A percentile compares a stretch with the other conserved stretches of the same genome.
phyloP scores from a whole-genome alignment of 306 rosid genomes.

The Rosa multiflora region DNA sequence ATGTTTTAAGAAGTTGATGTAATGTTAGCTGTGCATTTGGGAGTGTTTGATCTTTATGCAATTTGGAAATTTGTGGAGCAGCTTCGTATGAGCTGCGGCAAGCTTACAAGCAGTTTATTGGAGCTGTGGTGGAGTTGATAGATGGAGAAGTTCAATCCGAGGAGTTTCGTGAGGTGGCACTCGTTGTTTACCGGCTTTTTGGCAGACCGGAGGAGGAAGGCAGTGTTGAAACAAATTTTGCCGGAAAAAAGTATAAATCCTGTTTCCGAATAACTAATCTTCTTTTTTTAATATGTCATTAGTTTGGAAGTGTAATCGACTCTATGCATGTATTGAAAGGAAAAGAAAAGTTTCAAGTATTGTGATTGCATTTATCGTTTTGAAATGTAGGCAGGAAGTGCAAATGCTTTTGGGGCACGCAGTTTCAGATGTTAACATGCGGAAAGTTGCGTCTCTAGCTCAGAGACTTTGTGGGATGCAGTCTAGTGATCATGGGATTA shows the following conservation, averaged over 20 bases:
- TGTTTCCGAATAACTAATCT: not conserved
- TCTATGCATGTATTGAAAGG: not conserved
- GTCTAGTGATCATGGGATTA: slow-evolving; percentile 42
- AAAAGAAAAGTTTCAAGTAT: slow-evolving; percentile 2
- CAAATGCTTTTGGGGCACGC: slow-evolving; percentile 61
- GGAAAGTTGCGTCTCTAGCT: slow-evolving; percentile 64
- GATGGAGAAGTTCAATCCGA: slow-evolving; percentile 85
- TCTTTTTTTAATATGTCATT: not conserved
- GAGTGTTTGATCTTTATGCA: not conserved
- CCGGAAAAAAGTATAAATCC: slow-evolving; percentile 49
- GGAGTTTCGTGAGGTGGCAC: slow-evolving; percentile 76
- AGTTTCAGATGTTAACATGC: slow-evolving; percentile 59
- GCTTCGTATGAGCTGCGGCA: slow-evolving; percentile 46
- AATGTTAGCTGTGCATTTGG: not conserved
- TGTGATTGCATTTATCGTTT: slow-evolving; percentile 19
- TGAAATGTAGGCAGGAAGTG: slow-evolving; percentile 65
- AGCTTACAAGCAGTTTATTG: slow-evolving; percentile 69
- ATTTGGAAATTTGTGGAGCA: slow-evolving; percentile 28
- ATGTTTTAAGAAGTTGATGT: not conserved
- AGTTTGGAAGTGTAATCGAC: not conserved
- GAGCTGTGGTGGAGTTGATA: slow-evolving; percentile 72
- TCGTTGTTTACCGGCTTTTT: slow-evolving; percentile 40
- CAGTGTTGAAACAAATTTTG: slow-evolving; percentile 21
- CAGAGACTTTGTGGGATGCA: slow-evolving; percentile 59
- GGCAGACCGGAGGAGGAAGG: slow-evolving; percentile 32